Percentiles rank a stretch among this genome's conserved stretches.
phyloP scores from a whole-genome alignment of 352 stramenopile species.

The Phytophthora lateralis region DNA sequence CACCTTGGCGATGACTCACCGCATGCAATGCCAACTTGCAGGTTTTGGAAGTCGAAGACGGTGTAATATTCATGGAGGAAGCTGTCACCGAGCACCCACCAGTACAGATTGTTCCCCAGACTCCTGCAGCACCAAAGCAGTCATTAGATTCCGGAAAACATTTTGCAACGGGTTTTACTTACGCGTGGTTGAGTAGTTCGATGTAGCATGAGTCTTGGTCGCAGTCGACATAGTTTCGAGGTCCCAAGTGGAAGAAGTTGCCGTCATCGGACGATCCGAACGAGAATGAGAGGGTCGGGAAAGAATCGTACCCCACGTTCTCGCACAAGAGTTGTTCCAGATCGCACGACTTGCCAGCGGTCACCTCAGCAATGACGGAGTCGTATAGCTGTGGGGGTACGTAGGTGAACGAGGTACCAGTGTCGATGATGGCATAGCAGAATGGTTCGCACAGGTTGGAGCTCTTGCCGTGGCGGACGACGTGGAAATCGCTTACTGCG shows the following conservation, averaged over 20 bases:
- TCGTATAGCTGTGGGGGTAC: constrained; percentile 47
- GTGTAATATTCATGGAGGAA: constrained; percentile 73
- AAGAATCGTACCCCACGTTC: constrained; percentile 30
- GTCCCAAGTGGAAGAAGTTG: constrained; percentile 52
- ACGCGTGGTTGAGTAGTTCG: constrained; percentile 52
- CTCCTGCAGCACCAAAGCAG: constrained; percentile 15
- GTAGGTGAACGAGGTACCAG: constrained; percentile 56
- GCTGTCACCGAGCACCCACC: constrained; percentile 68
- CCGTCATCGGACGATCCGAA: constrained; percentile 22
- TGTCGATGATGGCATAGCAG: constrained; percentile 68
- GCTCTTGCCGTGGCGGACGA: constrained; percentile 17
- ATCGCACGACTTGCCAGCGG: constrained; percentile 36
- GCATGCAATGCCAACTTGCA: constrained; percentile 59
- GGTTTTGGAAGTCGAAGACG: constrained; percentile 54
- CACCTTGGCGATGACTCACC: constrained; percentile 23
- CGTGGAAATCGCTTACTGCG: constrained; percentile 42
- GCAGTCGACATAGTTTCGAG: constrained; percentile 52
- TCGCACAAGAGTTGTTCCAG: constrained; percentile 34
- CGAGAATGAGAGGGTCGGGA: constrained; percentile 59
- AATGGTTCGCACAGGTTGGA: constrained; percentile 39
- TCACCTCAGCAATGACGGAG: constrained; percentile 45
- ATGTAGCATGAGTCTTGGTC: constrained; percentile 41
- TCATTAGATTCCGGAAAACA: background rate
- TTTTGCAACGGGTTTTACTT: constrained; percentile 5
- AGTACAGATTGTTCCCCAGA: constrained; percentile 47